Evolutionary conservation across 768 basidiomycete species (phyloP).

Genomic region (Tylopilus rubrobrunneus): DNA sequence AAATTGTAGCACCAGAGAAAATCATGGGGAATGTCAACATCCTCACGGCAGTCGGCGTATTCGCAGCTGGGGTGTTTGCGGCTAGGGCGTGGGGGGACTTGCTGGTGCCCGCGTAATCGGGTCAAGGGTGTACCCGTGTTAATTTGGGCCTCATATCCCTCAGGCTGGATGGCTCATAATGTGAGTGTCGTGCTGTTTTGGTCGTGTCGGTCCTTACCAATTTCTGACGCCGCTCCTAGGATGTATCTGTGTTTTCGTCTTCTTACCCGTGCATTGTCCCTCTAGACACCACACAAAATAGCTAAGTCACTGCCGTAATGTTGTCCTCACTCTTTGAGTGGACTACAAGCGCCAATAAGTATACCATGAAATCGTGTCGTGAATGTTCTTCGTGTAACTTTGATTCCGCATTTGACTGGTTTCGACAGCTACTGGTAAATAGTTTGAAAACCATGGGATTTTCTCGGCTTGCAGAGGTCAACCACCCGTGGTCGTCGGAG

Average conservation of each 20-base stretch:
- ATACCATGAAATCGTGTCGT: constrained; percentile 7
- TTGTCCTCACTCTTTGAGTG: constrained; percentile 16
- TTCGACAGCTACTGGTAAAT: constrained; percentile 12
- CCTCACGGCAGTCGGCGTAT: constrained; percentile 59
- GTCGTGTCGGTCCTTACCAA: background rate
- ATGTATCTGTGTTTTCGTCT: background rate
- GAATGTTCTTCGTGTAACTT: constrained; percentile 11
- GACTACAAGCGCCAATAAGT: constrained; percentile 13
- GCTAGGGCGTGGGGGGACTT: constrained; percentile 77
- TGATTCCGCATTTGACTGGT: constrained; percentile 5
- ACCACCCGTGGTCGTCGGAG: background rate
- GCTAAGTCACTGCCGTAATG: constrained; percentile 18
- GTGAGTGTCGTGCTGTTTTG: constrained; percentile 3
- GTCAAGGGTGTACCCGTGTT: background rate
- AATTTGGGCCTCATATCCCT: background rate
- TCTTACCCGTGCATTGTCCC: constrained; percentile 4
- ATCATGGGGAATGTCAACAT: constrained; percentile 71
- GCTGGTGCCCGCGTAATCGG: constrained; percentile 57
- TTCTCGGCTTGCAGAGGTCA: background rate
- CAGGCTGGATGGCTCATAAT: background rate
- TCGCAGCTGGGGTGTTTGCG: constrained; percentile 64
- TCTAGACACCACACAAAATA: constrained; percentile 13
- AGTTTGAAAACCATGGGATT: constrained; percentile 3
- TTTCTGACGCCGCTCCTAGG: constrained; percentile 5
- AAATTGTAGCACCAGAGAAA: constrained; percentile 73